Percentiles rank a stretch among this genome's conserved stretches.
These are phyloP conservation scores for Pichia kluyveri DNA, from an alignment of 805 yeast species.

Conservation along the genomic window DNA sequence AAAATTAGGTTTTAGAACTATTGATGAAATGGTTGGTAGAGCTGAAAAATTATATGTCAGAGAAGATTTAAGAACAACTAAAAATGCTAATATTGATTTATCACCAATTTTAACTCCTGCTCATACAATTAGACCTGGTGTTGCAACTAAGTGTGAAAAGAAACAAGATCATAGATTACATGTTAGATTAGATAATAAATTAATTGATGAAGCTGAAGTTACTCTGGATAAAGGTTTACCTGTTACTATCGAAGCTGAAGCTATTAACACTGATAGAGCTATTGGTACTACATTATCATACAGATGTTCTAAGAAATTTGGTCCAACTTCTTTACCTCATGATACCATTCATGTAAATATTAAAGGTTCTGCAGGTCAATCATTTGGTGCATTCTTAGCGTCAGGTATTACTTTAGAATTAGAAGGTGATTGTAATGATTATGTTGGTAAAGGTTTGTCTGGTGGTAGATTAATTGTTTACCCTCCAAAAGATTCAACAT, in stretches of 20 bases:
- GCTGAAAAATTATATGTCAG: conserved; percentile 84
- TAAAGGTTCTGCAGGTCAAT: conserved; percentile 94
- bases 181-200: conserved; percentile 88
- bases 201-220: conserved; percentile 90
- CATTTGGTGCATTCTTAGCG: conserved; percentile 96
- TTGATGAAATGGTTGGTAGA: conserved; percentile 97
- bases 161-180: conserved; percentile 93
- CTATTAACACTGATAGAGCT: conserved; percentile 93
- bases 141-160: conserved; percentile 83
- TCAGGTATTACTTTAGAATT: conserved; percentile 91
- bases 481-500: conserved; percentile 77
- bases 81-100: conserved; percentile 85
- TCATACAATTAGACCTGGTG: conserved; percentile 92
- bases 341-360: conserved; percentile 92
- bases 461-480: conserved; percentile 91
- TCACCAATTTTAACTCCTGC: conserved; percentile 96
- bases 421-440: conserved; percentile 97
- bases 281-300: conserved; percentile 92
- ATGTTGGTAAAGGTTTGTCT: conserved; percentile 93
- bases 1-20: conserved; percentile 84
- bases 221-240: conserved; percentile 97
- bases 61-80: conserved; percentile 77
- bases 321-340: conserved; percentile 88
- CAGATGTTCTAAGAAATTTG: conserved; percentile 86
- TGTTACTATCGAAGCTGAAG: conserved; percentile 86